These are phyloP conservation scores for Esteya vermicola DNA, from an alignment of 2,329 filamentous ascomycete species.

Conservation along the genomic window DNA sequence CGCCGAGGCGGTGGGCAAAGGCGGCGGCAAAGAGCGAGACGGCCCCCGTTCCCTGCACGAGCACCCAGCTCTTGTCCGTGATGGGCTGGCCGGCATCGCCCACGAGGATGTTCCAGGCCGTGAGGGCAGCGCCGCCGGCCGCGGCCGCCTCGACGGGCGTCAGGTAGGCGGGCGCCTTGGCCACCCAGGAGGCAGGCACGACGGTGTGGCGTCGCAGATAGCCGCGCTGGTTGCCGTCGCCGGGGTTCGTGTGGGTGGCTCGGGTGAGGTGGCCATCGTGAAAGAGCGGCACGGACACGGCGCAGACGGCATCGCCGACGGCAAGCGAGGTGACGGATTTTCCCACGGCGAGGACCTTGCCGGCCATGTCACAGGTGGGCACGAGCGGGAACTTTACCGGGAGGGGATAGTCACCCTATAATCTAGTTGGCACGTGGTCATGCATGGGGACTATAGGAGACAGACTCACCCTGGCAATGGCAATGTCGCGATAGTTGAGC, in stretches of 20 bases:
- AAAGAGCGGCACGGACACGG: constrained; percentile 38
- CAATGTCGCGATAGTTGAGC: constrained; percentile 40
- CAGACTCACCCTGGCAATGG: constrained; percentile 24
- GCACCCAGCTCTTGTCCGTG: constrained; percentile 40
- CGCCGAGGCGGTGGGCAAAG: constrained; percentile 32
- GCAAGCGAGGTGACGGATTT: constrained; percentile 31
- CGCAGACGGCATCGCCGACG: constrained; percentile 34
- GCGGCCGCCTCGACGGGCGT: constrained; percentile 39
- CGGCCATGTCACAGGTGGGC: constrained; percentile 37
- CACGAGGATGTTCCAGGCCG: neutral
- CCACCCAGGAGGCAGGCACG: constrained; percentile 55
- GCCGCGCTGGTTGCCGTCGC: constrained; percentile 49
- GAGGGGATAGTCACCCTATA: constrained; percentile 31
- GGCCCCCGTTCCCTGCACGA: constrained; percentile 59
- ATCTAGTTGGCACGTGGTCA: neutral
- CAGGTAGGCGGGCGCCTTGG: constrained; percentile 44
- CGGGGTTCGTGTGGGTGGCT: neutral
- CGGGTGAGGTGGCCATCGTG: constrained; percentile 30
- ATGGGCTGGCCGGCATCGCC: constrained; percentile 21
- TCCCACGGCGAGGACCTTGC: constrained; percentile 37
- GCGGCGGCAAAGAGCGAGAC: constrained; percentile 54
- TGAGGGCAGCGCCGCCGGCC: constrained; percentile 32
- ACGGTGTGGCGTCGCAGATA: constrained; percentile 52
- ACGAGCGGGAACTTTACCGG: constrained; percentile 27
- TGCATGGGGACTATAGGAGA: neutral